Evolutionary conservation across 108 stramenopile genomes (phyloP), one percentile per base, ranked within the genome.

Genomic region (Parmales sp.): DNA sequence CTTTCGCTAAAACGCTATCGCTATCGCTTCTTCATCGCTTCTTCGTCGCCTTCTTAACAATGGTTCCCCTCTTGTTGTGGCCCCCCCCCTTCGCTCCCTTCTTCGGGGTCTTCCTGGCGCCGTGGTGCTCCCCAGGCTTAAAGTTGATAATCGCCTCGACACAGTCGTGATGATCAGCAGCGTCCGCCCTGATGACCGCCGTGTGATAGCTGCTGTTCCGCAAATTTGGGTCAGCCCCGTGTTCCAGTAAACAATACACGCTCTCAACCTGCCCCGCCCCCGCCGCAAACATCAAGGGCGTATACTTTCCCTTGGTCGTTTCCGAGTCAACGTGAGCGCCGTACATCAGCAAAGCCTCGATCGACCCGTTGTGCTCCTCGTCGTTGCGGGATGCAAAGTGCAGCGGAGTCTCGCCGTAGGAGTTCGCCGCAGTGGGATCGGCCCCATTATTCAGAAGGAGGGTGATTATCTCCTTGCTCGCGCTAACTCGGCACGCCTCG

Each of bases 251-350:
- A 34, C 36, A 34, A 28, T 60, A 34, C 1, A 60, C 36, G 2
- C 31, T 34, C 16, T 60, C 54, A 31, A 4, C 4, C 28, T 3
- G 29, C 13, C 54, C 54, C 26, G 54, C 54, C 28, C 54, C 54
- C 6, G 54, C 54, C 1, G 54, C 54, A 20, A 60, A 60, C 54
- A 60, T 60, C 28, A 60, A 60, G 4, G 54, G 54, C 6, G 54
- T 60, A 34, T 60, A 60, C 28, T 60, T 60, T 20, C 54, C 54
- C 28, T 60, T 60, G 28, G 31, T 28, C 3, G 54, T 60, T 4
- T 34, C n/a, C 4, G 36, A 28, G 54, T 60, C 54, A 6, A 60
- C 54, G 20, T 60, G 54, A 34, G 54, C 54, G 5, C 54, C 54
- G 31, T 60, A 60, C 9, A 60, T 6, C 29, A 60, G 29, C 8